Percentiles rank a stretch among this genome's conserved stretches.
Conservation (phyloP, 805 yeast genomes). For the Kuraishia ogatae region DNA sequence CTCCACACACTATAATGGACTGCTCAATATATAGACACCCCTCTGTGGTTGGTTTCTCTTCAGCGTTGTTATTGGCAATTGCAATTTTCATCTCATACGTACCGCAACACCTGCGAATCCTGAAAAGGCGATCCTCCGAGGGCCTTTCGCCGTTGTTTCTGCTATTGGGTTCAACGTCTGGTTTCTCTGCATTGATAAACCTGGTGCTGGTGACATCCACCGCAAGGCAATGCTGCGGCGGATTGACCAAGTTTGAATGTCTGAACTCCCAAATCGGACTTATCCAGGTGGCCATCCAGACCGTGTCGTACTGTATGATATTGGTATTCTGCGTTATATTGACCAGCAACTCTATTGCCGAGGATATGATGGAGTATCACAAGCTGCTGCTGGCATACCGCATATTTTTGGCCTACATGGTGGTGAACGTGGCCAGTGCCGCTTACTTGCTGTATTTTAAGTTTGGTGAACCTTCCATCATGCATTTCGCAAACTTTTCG, state of each 20-base stretch:
- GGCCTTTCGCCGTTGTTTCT: constrained; percentile 72
- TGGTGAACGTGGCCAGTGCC: constrained; percentile 25
- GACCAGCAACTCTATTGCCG: constrained; percentile 37
- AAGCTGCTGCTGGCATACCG: constrained; percentile 32
- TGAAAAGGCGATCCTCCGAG: constrained; percentile 53
- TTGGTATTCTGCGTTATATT: constrained; percentile 42
- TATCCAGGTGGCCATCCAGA: constrained; percentile 57
- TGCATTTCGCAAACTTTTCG: constrained; percentile 41
- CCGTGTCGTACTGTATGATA: constrained; percentile 49
- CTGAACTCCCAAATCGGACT: constrained; percentile 57
- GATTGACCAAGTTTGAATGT: constrained; percentile 46
- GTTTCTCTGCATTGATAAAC: constrained; percentile 61
- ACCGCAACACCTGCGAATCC: constrained; percentile 65
- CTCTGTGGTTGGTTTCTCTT: constrained; percentile 33
- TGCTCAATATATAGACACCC: constrained; percentile 44
- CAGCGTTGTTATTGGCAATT: constrained; percentile 45
- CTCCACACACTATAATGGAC: too few species aligned
- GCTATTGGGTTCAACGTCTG: constrained; percentile 61
- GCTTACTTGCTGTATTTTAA: constrained; percentile 15
- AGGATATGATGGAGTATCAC: constrained; percentile 33
- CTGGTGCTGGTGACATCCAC: constrained; percentile 51
- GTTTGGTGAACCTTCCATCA: constrained; percentile 14
- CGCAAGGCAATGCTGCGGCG: constrained; percentile 54
- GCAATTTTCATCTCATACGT: constrained; percentile 66
- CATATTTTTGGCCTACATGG: constrained; percentile 28